A percentile compares a stretch with the other conserved stretches of the same genome.
Evolutionary conservation across 441 rosid genomes (phyloP).

Genomic region (Syzygium malaccense): DNA sequence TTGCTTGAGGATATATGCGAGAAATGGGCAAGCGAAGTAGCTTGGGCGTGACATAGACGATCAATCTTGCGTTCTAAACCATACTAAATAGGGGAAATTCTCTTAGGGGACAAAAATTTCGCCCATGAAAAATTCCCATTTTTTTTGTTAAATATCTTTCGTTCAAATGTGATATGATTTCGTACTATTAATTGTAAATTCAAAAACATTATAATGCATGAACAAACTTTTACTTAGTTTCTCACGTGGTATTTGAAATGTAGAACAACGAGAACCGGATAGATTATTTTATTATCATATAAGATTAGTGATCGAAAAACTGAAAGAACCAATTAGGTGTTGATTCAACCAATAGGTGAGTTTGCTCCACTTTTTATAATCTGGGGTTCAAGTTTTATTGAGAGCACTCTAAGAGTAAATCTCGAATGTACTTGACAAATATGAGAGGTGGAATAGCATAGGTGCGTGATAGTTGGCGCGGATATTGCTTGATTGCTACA

Average conservation of each 20-base stretch:
- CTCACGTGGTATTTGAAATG: not conserved
- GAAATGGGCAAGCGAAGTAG: not conserved
- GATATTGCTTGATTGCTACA: not conserved
- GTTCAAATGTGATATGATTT: not conserved
- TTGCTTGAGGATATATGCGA: not conserved
- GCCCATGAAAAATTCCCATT: not conserved
- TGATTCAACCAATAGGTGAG: not conserved
- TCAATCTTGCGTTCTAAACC: not conserved
- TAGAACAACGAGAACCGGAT: not conserved
- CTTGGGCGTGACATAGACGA: not conserved
- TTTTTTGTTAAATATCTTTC: no score
- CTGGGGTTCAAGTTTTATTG: not conserved
- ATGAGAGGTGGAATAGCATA: not conserved
- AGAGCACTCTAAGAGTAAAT: not conserved
- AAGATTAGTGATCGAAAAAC: not conserved
- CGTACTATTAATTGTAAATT: not conserved
- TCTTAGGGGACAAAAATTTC: not conserved
- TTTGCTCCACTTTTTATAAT: not conserved
- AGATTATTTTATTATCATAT: not conserved
- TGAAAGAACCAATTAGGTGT: not conserved
- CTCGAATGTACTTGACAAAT: not conserved
- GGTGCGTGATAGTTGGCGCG: not conserved
- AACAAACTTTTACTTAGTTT: not conserved
- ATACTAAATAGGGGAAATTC: not conserved
- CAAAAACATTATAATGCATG: not conserved